These are phyloP conservation scores for Beauveria caledonica DNA, from an alignment of 2,329 filamentous ascomycete species.

Conservation along the genomic window DNA sequence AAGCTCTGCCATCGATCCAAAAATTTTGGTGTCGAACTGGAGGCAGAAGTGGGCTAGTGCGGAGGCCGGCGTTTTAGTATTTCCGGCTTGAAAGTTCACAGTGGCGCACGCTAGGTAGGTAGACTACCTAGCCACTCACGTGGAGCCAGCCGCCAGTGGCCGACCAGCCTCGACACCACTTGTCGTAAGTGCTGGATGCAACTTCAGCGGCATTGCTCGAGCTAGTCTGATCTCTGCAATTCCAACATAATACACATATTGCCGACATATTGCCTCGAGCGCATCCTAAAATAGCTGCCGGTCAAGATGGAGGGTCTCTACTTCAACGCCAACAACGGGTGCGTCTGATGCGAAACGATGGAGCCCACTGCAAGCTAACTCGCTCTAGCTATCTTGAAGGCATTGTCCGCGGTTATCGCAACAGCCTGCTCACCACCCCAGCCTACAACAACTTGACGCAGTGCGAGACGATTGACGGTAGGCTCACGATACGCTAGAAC, in stretches of 20 bases:
- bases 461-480: conserved; percentile 96
- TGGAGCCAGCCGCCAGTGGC: conserved; percentile 7
- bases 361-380: conserved; percentile 20
- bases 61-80: conserved; percentile 8
- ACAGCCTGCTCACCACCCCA: conserved; percentile 77
- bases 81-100: not conserved
- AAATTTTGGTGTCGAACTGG: conserved; percentile 14
- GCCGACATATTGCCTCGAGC: conserved; percentile 1
- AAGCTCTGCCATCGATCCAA: conserved; percentile 30
- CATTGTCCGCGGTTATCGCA: conserved; percentile 94
- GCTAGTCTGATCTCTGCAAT: conserved; percentile 11
- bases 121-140: conserved; percentile 7
- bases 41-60: conserved; percentile 8
- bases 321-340: conserved; percentile 94
- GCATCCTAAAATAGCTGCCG: not conserved
- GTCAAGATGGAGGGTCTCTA: conserved; percentile 78
- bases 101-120: not conserved
- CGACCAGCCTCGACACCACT: not conserved
- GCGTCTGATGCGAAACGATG: conserved; percentile 24
- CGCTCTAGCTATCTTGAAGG: conserved; percentile 80
- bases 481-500: conserved; percentile 16
- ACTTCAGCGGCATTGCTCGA: conserved; percentile 1
- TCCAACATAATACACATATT: not conserved
- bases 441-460: conserved; percentile 95
- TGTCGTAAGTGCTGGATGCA: conserved; percentile 3